These are phyloP conservation scores for Linderniella brevidens DNA, from an alignment of 257 asterid species.

Conservation along the genomic window DNA sequence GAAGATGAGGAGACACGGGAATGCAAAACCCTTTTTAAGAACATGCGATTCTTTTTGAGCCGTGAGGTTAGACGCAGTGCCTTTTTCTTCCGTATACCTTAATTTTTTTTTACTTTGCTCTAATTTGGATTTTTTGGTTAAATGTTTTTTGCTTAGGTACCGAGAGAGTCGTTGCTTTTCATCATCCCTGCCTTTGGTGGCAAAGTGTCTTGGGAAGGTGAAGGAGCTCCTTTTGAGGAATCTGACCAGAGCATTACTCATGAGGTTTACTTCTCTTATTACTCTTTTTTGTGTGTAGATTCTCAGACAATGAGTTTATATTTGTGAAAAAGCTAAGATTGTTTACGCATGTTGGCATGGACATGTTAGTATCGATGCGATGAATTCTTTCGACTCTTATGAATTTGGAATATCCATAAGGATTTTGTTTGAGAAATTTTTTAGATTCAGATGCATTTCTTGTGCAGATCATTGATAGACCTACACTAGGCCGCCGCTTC, in stretches of 20 bases:
- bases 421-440: not conserved
- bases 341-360: too few species aligned
- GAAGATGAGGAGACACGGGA: conserved; percentile 61
- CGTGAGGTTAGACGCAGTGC: conserved; percentile 55
- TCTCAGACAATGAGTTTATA: not conserved
- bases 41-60: conserved; percentile 62
- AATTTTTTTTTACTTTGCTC: not conserved
- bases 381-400: not conserved
- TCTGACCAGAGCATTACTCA: conserved; percentile 74
- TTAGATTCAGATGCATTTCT: conserved; percentile 2
- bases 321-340: not conserved
- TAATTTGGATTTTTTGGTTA: conserved; percentile 2
- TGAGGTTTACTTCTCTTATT: conserved; percentile 45
- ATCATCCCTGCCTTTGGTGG: conserved; percentile 94
- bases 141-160: conserved; percentile 44
- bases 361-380: too few species aligned
- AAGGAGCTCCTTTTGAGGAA: conserved; percentile 79
- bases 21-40: conserved; percentile 61
- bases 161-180: conserved; percentile 81
- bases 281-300: not conserved
- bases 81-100: not conserved
- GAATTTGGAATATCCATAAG: not conserved
- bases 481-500: conserved; percentile 61
- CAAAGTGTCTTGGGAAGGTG: conserved; percentile 94
- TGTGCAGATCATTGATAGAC: conserved; percentile 85